phyloP scores from a whole-genome alignment of 2,329 filamentous ascomycete species.

The Calonectria pseudoreteaudii region DNA sequence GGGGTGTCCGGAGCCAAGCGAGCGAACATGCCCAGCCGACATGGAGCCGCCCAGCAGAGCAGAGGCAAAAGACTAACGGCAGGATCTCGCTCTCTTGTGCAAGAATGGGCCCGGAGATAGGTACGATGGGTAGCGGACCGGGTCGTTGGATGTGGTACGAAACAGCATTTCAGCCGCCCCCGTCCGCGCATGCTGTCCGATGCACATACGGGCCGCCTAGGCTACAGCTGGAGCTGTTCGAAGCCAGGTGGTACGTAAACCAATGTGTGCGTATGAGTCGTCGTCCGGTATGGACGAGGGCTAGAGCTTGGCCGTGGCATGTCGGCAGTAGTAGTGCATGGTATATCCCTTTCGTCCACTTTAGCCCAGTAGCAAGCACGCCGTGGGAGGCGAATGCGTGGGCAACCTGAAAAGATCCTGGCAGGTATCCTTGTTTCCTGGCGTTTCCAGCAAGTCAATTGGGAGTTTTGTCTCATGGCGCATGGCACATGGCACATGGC shows the following conservation, averaged over 20 bases:
- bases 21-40: conserved; percentile 1
- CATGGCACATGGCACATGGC: conserved; percentile 18
- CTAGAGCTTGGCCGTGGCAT: conserved; percentile 11
- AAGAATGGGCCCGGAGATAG: neutral
- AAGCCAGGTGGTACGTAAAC: conserved; percentile 7
- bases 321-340: conserved; percentile 11
- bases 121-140: neutral
- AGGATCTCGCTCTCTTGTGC: neutral
- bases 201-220: neutral
- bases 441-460: neutral
- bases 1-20: conserved; percentile 21
- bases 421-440: neutral
- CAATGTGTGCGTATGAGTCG: neutral
- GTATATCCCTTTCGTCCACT: conserved; percentile 3
- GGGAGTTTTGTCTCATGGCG: neutral
- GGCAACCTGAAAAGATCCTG: neutral
- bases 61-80: neutral
- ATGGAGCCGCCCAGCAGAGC: neutral
- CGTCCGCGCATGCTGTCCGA: neutral
- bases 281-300: neutral
- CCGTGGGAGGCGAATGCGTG: neutral
- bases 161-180: neutral
- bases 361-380: neutral
- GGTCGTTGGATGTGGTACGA: neutral
- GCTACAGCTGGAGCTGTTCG: neutral